Base-by-base conservation (phyloP, 1,139 yeast species). In the Candida gigantensis region DNA sequence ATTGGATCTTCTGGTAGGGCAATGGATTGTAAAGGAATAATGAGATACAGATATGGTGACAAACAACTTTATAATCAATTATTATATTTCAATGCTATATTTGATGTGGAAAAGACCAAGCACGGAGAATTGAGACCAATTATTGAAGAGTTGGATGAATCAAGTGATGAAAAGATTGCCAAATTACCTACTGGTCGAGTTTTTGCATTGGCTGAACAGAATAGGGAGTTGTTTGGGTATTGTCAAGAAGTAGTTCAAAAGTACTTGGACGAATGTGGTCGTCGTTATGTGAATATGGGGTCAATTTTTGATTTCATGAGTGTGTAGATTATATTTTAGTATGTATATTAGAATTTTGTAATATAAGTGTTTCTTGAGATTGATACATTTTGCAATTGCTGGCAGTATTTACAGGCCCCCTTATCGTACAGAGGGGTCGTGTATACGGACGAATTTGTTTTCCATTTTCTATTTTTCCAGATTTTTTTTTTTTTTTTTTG, bases 221-320 rank as follows among this genome's bases (percentile, higher is more conserved):
- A 89, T 54, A 68, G 90, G 36, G 79, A 65, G 11, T 53, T 77
- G 24, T 84, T 90, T 52, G 73, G 60, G n/a, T 51, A 63, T 9
- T 74, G 80, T 46, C 71, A 77, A 35, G 66, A 68, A n/a, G 82
- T 88, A 5, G 84, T 86, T 1, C 77, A 79, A 45, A 82, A 82
- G 59, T 92, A 92, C 51, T 65, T 92, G 52, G 69, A 71, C 36
- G 86, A 86, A 46, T 86, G 95, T 62, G 97, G 96, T 9, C 82
- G 97, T 50, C 76, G 97, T 37, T 90, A 83, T 58, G 97, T 92
- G 30, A 88, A 88, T 54, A 82, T 92, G 88, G 82, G 83, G 6
- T 69, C 79, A 24, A 82, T 89, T 24, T 92, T 92, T 59, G 85
- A 79, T 36, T 79, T 79, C 39, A 68, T 73, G 75, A 49, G 19